Evolutionary conservation across 2,329 filamentous ascomycete species (phyloP).

Genomic region (Tolypocladium album): DNA sequence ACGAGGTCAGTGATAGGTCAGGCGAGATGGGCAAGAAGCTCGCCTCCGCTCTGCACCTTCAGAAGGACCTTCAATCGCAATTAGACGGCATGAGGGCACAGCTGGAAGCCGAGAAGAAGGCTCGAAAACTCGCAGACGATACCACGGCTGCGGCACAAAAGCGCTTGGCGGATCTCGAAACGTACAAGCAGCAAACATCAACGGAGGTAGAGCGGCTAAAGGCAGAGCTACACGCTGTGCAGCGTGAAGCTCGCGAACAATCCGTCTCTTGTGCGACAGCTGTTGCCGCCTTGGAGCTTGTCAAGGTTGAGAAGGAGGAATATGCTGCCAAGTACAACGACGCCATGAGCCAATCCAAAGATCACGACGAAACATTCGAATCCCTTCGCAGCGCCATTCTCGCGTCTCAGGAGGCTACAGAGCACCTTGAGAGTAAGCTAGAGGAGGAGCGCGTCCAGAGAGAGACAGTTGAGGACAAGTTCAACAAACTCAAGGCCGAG

Average conservation of each 20-base stretch:
- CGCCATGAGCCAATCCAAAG: slow-evolving; percentile 53
- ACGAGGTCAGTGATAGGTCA: slow-evolving; percentile 43
- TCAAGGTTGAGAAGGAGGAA: slow-evolving; percentile 81
- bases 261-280: slow-evolving; percentile 69
- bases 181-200: slow-evolving; percentile 71
- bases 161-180: slow-evolving; percentile 74
- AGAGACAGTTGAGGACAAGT: slow-evolving; percentile 64
- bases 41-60: slow-evolving; percentile 66
- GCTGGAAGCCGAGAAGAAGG: slow-evolving; percentile 68
- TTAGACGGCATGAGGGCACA: slow-evolving; percentile 60
- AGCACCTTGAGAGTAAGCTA: slow-evolving; percentile 68
- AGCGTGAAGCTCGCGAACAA: slow-evolving; percentile 72
- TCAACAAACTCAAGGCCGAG: slow-evolving; percentile 67
- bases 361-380: slow-evolving; percentile 59
- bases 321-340: slow-evolving; percentile 59
- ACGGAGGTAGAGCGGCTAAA: slow-evolving; percentile 79
- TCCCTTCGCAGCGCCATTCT: slow-evolving; percentile 68
- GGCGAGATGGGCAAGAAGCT: slow-evolving; percentile 73
- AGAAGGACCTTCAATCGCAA: slow-evolving; percentile 71
- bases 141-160: slow-evolving; percentile 73
- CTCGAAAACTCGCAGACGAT: slow-evolving; percentile 79
- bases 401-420: slow-evolving; percentile 67
- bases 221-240: slow-evolving; percentile 70
- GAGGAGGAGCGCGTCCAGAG: slow-evolving; percentile 71
- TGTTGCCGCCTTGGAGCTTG: slow-evolving; percentile 58